These are phyloP conservation scores for Ascochyta fabae DNA, from an alignment of 2,329 filamentous ascomycete species.

Conservation along the genomic window DNA sequence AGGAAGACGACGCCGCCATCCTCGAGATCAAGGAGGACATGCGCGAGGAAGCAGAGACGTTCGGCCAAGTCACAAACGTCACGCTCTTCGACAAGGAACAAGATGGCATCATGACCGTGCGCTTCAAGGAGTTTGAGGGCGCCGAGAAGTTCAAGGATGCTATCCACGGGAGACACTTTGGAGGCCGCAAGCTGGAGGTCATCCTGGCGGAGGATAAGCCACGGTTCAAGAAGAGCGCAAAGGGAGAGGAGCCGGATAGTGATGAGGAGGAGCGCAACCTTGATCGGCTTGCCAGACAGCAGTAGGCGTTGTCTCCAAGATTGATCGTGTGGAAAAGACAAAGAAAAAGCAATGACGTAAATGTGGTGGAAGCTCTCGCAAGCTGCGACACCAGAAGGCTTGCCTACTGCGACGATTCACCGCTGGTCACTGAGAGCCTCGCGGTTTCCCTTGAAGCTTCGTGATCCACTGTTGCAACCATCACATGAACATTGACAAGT, in stretches of 20 bases:
- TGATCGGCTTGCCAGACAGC: conserved; percentile 15
- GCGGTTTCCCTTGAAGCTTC: too few species aligned
- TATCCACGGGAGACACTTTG: conserved; percentile 31
- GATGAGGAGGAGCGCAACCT: conserved; percentile 35
- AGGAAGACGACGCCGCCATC: conserved; percentile 81
- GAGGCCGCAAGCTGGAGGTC: conserved; percentile 22
- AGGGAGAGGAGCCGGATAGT: conserved; percentile 26
- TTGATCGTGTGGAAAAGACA: too few species aligned
- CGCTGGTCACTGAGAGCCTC: too few species aligned
- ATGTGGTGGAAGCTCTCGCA: too few species aligned
- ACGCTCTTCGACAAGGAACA: conserved; percentile 86
- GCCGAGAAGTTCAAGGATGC: conserved; percentile 50
- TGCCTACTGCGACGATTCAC: too few species aligned
- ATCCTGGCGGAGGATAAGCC: conserved; percentile 38
- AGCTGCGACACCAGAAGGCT: too few species aligned
- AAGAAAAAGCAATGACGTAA: too few species aligned
- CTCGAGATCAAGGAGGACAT: conserved; percentile 96
- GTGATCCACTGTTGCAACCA: too few species aligned
- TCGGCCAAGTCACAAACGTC: conserved; percentile 89
- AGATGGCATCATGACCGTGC: conserved; percentile 83
- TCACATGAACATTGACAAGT: too few species aligned
- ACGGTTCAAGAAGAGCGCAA: conserved; percentile 40
- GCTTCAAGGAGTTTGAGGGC: conserved; percentile 74
- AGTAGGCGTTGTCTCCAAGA: not conserved
- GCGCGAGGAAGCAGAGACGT: conserved; percentile 83